Base-by-base conservation (phyloP, 306 rosid species). In the Abrus precatorius region DNA sequence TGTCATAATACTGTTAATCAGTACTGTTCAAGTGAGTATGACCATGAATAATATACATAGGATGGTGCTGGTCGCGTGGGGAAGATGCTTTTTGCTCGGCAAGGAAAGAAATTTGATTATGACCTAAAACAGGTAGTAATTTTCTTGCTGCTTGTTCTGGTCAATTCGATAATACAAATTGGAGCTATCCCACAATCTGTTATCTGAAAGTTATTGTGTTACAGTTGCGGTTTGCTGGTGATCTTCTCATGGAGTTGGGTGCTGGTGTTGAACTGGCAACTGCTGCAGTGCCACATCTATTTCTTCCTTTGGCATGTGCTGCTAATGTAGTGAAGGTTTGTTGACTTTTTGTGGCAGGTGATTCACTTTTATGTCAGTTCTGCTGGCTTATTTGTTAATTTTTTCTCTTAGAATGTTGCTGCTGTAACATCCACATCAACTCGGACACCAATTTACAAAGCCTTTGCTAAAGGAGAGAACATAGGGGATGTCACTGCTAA, bases 41-140 rank as follows among this genome's bases (percentile, higher is more conserved):
- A 32, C 32, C 7, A 33, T 49, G 30, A 71, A 56, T 66, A 5
- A 41, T 71, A 50, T 74, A 27, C 82, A 69, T 76, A 94, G 97
- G 99, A 95, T 73, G 99, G 99, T 32, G 98, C 99, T 74, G 99
- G 99, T 82, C 99, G 99, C 54, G 92, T 95, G 38, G 99, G 99
- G 33, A 95, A 95, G 91, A 95, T 95, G 99, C 89, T 95, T 30
- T 95, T 89, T 87, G 93, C 99, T 38, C 94, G 98, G 32, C 98
- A 95, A 78, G 99, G 99, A 76, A 95, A 90, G 87, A 95, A 95
- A 72, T 95, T 95, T 90, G 99, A 95, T 83, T 95, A 88, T 87
- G 98, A 95, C 84, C 89, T 95, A 14, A 95, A 95, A 84, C 98
- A 94, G 96, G 97, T 94, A 78, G 10, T 76, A 30, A 65, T 41